Conservation (phyloP, 192 early-diverging fungal species). For the Rhizophlyctis rosea region DNA sequence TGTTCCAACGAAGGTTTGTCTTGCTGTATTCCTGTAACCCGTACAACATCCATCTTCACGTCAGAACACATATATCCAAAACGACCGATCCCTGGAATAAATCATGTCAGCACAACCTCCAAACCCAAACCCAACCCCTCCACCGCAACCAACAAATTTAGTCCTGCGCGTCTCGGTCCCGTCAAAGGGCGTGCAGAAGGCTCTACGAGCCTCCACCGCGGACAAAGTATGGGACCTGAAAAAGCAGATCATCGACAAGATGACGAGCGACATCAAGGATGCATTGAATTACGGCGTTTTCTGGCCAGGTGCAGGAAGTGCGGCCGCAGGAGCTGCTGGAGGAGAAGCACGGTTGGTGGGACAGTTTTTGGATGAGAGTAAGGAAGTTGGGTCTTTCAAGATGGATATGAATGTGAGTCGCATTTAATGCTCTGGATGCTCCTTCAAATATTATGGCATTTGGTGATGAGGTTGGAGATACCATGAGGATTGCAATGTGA, state of each 20-base stretch:
- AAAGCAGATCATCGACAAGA: slow-evolving; percentile 46
- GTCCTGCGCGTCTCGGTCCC: slow-evolving; percentile 46
- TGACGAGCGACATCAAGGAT: slow-evolving; percentile 43
- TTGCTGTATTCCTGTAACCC: no score
- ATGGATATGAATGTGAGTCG: slow-evolving; percentile 41
- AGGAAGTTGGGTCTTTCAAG: slow-evolving; percentile 26
- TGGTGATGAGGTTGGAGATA: no score
- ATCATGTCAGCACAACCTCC: no score
- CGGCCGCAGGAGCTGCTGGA: slow-evolving; percentile 11
- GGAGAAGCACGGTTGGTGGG: slow-evolving; percentile 45
- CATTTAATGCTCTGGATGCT: no score
- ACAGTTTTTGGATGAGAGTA: slow-evolving; percentile 48
- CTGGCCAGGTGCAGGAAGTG: no score
- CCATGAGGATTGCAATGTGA: slow-evolving; percentile 1
- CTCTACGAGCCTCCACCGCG: slow-evolving; percentile 24
- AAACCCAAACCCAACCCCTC: no score
- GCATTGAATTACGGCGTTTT: slow-evolving; percentile 48
- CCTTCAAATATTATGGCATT: no score
- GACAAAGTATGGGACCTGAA: slow-evolving; percentile 50
- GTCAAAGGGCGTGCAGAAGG: slow-evolving; percentile 38
- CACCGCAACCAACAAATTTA: no score
- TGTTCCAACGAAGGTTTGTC: no score
- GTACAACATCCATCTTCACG: no score
- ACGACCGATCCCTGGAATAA: no score
- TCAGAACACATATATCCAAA: no score